phyloP scores from a whole-genome alignment of 345 rosid species.

The Brassica carinata region DNA sequence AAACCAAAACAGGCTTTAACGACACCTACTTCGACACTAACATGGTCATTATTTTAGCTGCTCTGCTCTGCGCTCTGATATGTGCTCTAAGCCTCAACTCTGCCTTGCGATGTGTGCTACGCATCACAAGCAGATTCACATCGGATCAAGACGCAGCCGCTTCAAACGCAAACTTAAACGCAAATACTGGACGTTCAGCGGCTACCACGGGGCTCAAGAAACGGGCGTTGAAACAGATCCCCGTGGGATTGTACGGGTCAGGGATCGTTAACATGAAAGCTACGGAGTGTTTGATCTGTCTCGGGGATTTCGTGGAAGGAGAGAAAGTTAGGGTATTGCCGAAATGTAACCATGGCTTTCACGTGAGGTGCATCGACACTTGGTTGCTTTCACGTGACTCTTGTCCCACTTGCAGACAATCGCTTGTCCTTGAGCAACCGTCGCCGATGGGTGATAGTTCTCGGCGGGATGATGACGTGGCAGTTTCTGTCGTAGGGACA shows the following conservation, averaged over 20 bases:
- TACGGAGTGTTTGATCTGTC: constrained; percentile 74
- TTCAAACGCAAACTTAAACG: constrained; percentile 41
- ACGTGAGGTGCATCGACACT: constrained; percentile 66
- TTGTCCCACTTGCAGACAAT: constrained; percentile 72
- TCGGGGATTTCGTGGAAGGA: constrained; percentile 66
- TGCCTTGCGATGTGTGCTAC: constrained; percentile 58
- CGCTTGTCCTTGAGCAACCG: constrained; percentile 48
- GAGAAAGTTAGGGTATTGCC: constrained; percentile 74
- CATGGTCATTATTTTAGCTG: constrained; percentile 77
- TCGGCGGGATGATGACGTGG: constrained; percentile 38
- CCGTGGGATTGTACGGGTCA: constrained; percentile 48
- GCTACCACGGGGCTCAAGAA: constrained; percentile 55
- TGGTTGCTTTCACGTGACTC: constrained; percentile 70
- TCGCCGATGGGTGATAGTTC: constrained; percentile 33
- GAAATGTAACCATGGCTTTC: constrained; percentile 71
- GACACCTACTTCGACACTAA: constrained; percentile 62
- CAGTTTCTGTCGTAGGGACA: constrained; percentile 25
- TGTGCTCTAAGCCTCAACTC: constrained; percentile 71
- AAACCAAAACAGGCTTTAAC: constrained; percentile 23
- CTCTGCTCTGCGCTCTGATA: constrained; percentile 64
- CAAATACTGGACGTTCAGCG: constrained; percentile 32
- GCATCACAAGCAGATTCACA: constrained; percentile 56
- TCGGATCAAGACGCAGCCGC: constrained; percentile 29
- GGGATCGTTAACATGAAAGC: constrained; percentile 45
- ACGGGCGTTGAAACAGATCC: constrained; percentile 60